Conservation (phyloP, 306 rosid species). For the Vicia faba region DNA sequence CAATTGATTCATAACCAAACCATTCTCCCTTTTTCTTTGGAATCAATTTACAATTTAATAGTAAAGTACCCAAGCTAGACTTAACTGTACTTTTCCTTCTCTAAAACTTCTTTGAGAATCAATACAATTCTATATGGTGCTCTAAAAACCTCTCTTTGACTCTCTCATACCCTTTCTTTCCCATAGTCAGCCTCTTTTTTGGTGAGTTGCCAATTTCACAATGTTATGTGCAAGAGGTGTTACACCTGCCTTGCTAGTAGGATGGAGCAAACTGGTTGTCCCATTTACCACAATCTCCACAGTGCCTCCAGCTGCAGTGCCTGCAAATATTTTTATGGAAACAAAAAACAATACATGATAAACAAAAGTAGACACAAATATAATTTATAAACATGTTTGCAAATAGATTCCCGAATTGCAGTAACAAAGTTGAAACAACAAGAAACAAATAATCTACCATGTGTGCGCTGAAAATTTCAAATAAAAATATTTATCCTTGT, state of each 20-base stretch:
- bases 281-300: slow-evolving; percentile 88
- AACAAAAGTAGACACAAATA: background rate
- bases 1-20: slow-evolving; percentile 27
- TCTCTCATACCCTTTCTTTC: slow-evolving; percentile 75
- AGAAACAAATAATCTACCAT: too few relatives aligned
- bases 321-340: slow-evolving; percentile 34
- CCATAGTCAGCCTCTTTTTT: slow-evolving; percentile 86
- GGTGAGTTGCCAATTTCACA: slow-evolving; percentile 76
- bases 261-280: slow-evolving; percentile 78
- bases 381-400: too few relatives aligned
- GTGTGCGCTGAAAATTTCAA: too few relatives aligned
- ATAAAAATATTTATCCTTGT: too few relatives aligned
- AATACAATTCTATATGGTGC: slow-evolving; percentile 82
- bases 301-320: slow-evolving; percentile 94
- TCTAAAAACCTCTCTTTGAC: slow-evolving; percentile 83
- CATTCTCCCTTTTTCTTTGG: slow-evolving; percentile 19
- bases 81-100: slow-evolving; percentile 50
- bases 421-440: too few relatives aligned
- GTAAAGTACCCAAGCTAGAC: slow-evolving; percentile 20
- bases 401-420: too few relatives aligned
- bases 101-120: slow-evolving; percentile 72
- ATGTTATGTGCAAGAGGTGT: slow-evolving; percentile 75
- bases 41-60: too few relatives aligned
- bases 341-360: background rate
- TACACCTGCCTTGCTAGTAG: slow-evolving; percentile 74